Evolutionary conservation across 345 rosid species (phyloP).

Genomic region (Sisymbrium altissimum): DNA sequence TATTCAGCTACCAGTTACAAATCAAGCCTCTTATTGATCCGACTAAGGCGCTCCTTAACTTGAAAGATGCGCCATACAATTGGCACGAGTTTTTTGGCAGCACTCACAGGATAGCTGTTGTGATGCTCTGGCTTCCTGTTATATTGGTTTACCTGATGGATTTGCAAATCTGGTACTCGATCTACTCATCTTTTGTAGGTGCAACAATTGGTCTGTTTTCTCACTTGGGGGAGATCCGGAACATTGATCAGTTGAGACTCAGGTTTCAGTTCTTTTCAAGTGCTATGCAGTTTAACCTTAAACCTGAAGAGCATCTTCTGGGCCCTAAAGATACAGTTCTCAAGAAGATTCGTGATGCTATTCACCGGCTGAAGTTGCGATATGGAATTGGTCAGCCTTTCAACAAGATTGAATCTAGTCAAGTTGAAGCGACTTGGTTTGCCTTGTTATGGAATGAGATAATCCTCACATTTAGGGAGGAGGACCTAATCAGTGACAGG

Average conservation of each 20-base stretch:
- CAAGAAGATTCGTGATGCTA: conserved; percentile 75
- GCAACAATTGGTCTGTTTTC: conserved; percentile 63
- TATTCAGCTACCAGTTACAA: conserved; percentile 79
- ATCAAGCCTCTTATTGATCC: conserved; percentile 74
- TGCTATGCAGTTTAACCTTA: conserved; percentile 89
- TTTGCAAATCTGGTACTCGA: conserved; percentile 84
- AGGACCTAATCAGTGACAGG: conserved; percentile 69
- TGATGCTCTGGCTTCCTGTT: conserved; percentile 76
- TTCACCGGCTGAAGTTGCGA: conserved; percentile 66
- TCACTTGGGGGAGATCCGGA: conserved; percentile 91
- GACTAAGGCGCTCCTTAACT: conserved; percentile 52
- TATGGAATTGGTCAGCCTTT: conserved; percentile 83
- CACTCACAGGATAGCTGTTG: conserved; percentile 53
- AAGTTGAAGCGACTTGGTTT: conserved; percentile 79
- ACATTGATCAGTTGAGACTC: conserved; percentile 76
- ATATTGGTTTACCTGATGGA: conserved; percentile 75
- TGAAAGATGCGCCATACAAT: conserved; percentile 18
- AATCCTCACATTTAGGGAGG: conserved; percentile 69
- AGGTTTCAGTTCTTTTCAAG: conserved; percentile 91
- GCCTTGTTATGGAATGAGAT: conserved; percentile 94
- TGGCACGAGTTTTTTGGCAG: conserved; percentile 85
- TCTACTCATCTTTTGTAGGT: conserved; percentile 70
- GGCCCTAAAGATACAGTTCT: conserved; percentile 56
- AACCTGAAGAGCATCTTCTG: conserved; percentile 58
- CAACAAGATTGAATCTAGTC: conserved; percentile 80